Percentiles rank a stretch among this genome's conserved stretches.
phyloP scores from a whole-genome alignment of 768 basidiomycete species.

The Nevesoporus exiguus region DNA sequence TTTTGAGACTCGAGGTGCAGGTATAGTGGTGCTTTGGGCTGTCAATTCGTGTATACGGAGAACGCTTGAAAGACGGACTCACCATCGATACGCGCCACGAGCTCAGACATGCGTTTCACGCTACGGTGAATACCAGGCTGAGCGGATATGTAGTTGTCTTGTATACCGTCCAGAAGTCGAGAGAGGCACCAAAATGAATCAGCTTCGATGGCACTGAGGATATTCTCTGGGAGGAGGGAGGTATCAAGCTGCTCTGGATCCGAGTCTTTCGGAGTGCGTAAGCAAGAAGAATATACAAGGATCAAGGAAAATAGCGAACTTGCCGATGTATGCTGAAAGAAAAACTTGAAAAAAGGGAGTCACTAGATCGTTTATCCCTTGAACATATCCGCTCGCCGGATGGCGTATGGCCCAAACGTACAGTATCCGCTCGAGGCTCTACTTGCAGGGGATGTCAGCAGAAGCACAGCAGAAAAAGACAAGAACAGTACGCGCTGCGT shows the following conservation, averaged over 20 bases:
- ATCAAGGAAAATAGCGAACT: constrained; percentile 17
- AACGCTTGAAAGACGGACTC: constrained; percentile 19
- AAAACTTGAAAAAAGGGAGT: constrained; percentile 99
- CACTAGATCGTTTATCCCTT: constrained; percentile 97
- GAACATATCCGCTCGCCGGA: constrained; percentile 97
- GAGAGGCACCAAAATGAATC: constrained; percentile 99
- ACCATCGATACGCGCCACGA: constrained; percentile 90
- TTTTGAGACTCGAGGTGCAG: constrained; percentile 84
- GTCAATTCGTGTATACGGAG: neutral
- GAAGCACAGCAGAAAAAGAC: neutral
- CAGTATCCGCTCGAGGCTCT: constrained; percentile 92
- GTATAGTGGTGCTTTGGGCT: constrained; percentile 68
- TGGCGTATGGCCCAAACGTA: constrained; percentile 99
- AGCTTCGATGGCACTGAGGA: constrained; percentile 86
- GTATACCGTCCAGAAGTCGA: constrained; percentile 92
- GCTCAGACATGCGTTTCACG: constrained; percentile 90
- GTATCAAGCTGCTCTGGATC: constrained; percentile 91
- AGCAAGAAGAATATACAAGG: neutral
- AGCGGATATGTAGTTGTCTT: constrained; percentile 95
- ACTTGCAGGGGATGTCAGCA: constrained; percentile 25
- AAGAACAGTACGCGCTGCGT: constrained; percentile 74
- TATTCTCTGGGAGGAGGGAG: constrained; percentile 59
- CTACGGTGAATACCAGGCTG: constrained; percentile 96
- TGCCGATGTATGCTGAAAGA: constrained; percentile 91
- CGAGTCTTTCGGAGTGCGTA: constrained; percentile 53